Percentiles rank a stretch among this genome's conserved stretches.
Conservation (phyloP, 805 yeast genomes). For the Candida ulmi region DNA sequence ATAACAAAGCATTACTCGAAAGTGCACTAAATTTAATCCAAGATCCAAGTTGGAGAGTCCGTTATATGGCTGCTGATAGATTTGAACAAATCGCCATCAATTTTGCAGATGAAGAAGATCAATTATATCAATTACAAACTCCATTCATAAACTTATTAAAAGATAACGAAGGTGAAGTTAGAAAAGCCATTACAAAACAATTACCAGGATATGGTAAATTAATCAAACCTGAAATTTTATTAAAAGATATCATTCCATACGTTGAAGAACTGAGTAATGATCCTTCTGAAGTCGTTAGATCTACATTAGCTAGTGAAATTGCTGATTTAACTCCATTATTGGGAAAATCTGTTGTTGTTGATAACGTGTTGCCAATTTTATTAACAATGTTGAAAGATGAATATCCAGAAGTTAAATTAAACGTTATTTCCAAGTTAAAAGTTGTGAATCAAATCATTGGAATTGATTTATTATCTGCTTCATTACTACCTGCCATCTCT, state of each 20-base stretch:
- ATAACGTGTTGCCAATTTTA: slow-evolving; percentile 79
- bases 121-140: slow-evolving; percentile 42
- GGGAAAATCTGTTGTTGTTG: slow-evolving; percentile 79
- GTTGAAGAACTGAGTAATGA: slow-evolving; percentile 83
- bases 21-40: slow-evolving; percentile 66
- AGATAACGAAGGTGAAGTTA: slow-evolving; percentile 94
- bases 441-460: slow-evolving; percentile 94
- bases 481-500: slow-evolving; percentile 89
- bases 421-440: slow-evolving; percentile 87
- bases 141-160: slow-evolving; percentile 75
- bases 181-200: slow-evolving; percentile 91
- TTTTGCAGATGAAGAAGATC: slow-evolving; percentile 51
- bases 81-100: slow-evolving; percentile 68
- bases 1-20: slow-evolving; percentile 55
- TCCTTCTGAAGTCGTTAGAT: slow-evolving; percentile 88
- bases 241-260: slow-evolving; percentile 73
- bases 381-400: slow-evolving; percentile 94
- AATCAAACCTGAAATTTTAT: slow-evolving; percentile 46
- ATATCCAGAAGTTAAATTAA: slow-evolving; percentile 91
- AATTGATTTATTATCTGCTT: slow-evolving; percentile 77
- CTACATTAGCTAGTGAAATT: slow-evolving; percentile 84
- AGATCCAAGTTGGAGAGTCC: slow-evolving; percentile 97
- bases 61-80: slow-evolving; percentile 97
- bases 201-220: slow-evolving; percentile 68
- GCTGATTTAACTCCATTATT: slow-evolving; percentile 82